phyloP scores from a whole-genome alignment of 768 basidiomycete genomes.

The Rhodotorula babjevae region DNA sequence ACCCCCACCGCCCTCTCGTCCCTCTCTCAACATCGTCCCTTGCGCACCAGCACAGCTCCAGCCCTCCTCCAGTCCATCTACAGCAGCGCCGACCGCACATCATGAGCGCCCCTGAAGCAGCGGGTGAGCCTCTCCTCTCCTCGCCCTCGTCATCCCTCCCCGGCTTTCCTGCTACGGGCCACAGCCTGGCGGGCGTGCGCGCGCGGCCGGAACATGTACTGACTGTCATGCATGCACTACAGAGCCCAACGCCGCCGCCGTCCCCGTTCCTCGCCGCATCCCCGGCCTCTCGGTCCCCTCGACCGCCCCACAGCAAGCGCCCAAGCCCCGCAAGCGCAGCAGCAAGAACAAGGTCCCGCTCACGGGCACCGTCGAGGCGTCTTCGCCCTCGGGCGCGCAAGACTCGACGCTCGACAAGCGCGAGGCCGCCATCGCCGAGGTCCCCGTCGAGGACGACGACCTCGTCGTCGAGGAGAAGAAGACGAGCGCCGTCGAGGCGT shows the following conservation, averaged over 20 bases:
- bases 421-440: not conserved
- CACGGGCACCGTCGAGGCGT: not conserved
- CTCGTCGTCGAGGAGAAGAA: slow-evolving; percentile 17
- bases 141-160: not conserved
- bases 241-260: not conserved
- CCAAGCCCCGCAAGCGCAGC: slow-evolving; percentile 28
- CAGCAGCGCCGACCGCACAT: too few relatives aligned
- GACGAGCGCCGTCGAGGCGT: slow-evolving; percentile 35
- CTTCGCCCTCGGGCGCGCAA: too few relatives aligned
- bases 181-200: too few relatives aligned
- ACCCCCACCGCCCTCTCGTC: too few relatives aligned
- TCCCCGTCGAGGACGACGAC: not conserved
- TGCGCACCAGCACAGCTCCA: too few relatives aligned
- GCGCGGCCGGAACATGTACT: not conserved
- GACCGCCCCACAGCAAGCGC: not conserved
- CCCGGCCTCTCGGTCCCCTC: slow-evolving; percentile 15
- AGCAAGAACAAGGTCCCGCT: slow-evolving; percentile 9
- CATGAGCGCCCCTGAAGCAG: too few relatives aligned
- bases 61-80: too few relatives aligned
- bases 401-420: not conserved
- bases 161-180: not conserved
- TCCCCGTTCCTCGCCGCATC: slow-evolving; percentile 5
- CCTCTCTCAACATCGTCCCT: too few relatives aligned
- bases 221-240: not conserved
- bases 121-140: not conserved